A percentile compares a stretch with the other conserved stretches of the same genome.
Evolutionary conservation across 495 filamentous ascomycete genomes (phyloP).

Genomic region (Lophiostoma macrostomum): DNA sequence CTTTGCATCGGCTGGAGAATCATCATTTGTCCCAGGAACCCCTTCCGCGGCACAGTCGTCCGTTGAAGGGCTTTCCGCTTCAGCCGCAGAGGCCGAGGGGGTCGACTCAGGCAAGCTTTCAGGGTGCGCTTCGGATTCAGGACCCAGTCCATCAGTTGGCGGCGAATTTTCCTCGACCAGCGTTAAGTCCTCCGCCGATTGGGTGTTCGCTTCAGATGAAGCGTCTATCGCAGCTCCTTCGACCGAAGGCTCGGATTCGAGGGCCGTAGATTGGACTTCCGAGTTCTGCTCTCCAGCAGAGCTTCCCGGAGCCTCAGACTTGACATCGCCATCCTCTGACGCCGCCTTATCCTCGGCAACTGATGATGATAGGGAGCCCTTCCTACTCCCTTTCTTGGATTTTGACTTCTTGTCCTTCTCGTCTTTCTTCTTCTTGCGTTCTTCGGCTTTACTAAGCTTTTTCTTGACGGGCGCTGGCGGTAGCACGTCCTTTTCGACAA

Average conservation of each 20-base stretch:
- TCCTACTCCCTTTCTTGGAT: conserved; percentile 18
- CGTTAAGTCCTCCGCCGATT: too few species aligned
- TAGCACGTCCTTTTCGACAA: conserved; percentile 4
- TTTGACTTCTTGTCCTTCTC: conserved; percentile 25
- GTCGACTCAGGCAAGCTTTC: too few species aligned
- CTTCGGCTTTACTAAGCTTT: conserved; percentile 26
- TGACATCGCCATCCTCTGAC: conserved; percentile 7
- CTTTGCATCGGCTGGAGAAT: too few species aligned
- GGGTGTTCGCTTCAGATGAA: too few species aligned
- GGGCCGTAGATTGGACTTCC: not conserved
- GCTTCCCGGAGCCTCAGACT: not conserved
- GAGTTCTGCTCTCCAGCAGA: not conserved
- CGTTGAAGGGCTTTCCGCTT: too few species aligned
- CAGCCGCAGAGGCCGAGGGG: too few species aligned
- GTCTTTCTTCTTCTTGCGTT: conserved; percentile 27
- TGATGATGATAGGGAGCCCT: conserved; percentile 3
- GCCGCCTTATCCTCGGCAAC: conserved; percentile 1
- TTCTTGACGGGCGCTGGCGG: conserved; percentile 16
- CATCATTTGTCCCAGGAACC: too few species aligned
- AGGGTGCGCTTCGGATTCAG: too few species aligned
- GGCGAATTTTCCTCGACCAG: too few species aligned
- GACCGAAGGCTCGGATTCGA: not conserved
- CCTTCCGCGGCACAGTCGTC: too few species aligned
- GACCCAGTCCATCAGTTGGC: too few species aligned
- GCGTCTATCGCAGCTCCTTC: too few species aligned